Evolutionary conservation across 441 rosid genomes (phyloP).

Genomic region (Pelargonium hybrid): DNA sequence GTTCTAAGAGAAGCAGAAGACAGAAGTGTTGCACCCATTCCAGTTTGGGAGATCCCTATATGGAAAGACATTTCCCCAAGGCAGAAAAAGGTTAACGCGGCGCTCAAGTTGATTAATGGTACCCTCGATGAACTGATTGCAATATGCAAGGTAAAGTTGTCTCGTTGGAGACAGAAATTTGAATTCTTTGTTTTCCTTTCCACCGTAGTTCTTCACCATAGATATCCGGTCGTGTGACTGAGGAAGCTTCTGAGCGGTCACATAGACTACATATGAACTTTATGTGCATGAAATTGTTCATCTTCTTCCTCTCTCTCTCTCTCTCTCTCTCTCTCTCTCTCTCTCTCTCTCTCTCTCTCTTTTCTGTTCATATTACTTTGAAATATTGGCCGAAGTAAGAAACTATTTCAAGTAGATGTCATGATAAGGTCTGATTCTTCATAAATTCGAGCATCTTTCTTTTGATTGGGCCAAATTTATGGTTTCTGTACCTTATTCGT

Average conservation of each 20-base stretch:
- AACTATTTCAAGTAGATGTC: neutral
- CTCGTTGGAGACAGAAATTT: neutral
- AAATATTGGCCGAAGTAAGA: neutral
- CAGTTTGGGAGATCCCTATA: conserved; percentile 84
- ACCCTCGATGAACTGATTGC: conserved; percentile 68
- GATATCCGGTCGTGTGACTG: too few relatives aligned
- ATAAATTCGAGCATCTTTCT: neutral
- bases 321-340: too few relatives aligned
- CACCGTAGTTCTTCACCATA: neutral
- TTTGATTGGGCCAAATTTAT: neutral
- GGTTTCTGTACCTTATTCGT: neutral
- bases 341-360: too few relatives aligned
- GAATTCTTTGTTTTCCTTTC: neutral
- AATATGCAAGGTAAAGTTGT: conserved; percentile 65
- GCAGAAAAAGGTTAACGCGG: conserved; percentile 64
- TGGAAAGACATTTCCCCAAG: conserved; percentile 91
- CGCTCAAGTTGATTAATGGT: conserved; percentile 73
- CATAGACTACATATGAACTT: neutral
- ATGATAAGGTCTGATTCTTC: neutral
- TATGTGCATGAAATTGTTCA: neutral
- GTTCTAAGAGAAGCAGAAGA: conserved; percentile 94
- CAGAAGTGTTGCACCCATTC: conserved; percentile 85
- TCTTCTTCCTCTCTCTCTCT: too few relatives aligned
- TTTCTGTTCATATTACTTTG: neutral
- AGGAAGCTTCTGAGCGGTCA: neutral